These are phyloP conservation scores for Fusarium sp. DNA, from an alignment of 2,329 filamentous ascomycete species.

Conservation along the genomic window DNA sequence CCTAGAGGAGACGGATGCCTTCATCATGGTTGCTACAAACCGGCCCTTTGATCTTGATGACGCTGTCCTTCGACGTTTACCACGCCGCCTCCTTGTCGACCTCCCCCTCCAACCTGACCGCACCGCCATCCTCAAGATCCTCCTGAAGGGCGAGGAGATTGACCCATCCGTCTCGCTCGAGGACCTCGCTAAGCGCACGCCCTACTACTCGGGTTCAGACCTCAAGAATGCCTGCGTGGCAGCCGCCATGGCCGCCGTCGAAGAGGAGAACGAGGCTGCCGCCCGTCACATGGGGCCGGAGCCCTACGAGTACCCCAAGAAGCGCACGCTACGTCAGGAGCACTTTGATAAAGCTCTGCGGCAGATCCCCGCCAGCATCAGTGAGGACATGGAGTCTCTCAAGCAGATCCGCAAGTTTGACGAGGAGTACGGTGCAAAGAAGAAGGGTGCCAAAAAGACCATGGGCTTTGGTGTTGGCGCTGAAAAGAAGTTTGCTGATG, in stretches of 20 bases:
- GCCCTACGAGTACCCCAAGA: constrained; percentile 71
- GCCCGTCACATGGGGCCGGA: constrained; percentile 52
- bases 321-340: constrained; percentile 61
- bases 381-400: constrained; percentile 90
- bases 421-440: constrained; percentile 89
- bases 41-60: constrained; percentile 95
- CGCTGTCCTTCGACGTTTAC: constrained; percentile 80
- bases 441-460: constrained; percentile 67
- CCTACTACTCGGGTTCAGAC: constrained; percentile 84
- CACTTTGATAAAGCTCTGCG: constrained; percentile 89
- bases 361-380: constrained; percentile 92
- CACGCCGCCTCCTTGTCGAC: constrained; percentile 78
- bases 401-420: constrained; percentile 94
- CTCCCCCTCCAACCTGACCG: constrained; percentile 75
- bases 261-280: constrained; percentile 71
- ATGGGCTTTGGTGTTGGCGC: constrained; percentile 69
- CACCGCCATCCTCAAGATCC: constrained; percentile 75
- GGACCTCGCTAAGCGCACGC: constrained; percentile 72
- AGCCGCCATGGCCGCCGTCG: constrained; percentile 81
- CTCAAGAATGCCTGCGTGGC: constrained; percentile 86
- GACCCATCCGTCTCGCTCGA: constrained; percentile 70
- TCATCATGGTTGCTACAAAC: constrained; percentile 99
- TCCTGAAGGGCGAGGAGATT: constrained; percentile 75
- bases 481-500: constrained; percentile 49
- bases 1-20: constrained; percentile 82